phyloP scores from a whole-genome alignment of 805 yeast genomes.

The Saccharomycopsis sp. region DNA sequence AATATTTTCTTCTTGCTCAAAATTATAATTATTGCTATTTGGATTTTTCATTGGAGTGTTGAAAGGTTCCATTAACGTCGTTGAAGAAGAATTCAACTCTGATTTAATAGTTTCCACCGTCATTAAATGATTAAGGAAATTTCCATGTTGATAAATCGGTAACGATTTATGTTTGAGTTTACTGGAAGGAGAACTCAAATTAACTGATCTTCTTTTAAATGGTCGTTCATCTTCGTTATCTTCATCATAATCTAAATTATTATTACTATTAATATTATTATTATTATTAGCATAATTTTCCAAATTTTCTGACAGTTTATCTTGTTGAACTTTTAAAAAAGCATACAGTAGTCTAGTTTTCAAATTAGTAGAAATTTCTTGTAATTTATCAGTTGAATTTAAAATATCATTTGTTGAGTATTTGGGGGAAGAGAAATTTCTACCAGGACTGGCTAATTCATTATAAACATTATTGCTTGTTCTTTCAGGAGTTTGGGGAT shows the following conservation, averaged over 20 bases:
- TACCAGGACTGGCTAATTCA: constrained; percentile 2
- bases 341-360: constrained; percentile 22
- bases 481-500: constrained; percentile 15
- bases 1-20: constrained; percentile 15
- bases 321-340: constrained; percentile 22
- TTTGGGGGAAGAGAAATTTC: background rate
- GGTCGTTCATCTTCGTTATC: constrained; percentile 1
- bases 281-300: background rate
- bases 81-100: background rate
- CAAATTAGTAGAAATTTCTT: constrained; percentile 20
- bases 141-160: constrained; percentile 7
- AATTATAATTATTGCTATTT: constrained; percentile 9
- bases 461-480: background rate
- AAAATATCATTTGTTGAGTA: constrained; percentile 13
- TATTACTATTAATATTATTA: background rate
- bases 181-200: background rate
- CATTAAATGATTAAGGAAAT: constrained; percentile 5
- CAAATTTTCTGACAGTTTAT: background rate
- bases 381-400: constrained; percentile 15
- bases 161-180: constrained; percentile 8
- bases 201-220: constrained; percentile 1
- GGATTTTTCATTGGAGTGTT: constrained; percentile 10
- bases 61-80: constrained; percentile 16
- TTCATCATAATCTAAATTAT: background rate
- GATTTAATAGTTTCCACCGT: background rate